Evolutionary conservation across 2,329 filamentous ascomycete genomes (phyloP).

Genomic region (Clonostachys rhizophaga): DNA sequence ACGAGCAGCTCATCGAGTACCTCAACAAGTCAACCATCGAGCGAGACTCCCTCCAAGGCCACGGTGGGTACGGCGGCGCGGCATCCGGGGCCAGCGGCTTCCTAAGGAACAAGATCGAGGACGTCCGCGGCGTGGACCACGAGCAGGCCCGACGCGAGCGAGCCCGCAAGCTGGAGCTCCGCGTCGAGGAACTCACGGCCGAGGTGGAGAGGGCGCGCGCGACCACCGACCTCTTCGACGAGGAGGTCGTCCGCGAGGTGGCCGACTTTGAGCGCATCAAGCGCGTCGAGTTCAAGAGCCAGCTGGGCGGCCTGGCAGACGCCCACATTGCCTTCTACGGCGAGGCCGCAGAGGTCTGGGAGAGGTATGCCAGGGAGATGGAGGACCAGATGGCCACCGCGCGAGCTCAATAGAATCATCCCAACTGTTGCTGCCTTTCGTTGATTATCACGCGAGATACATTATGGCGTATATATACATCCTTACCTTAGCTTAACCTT

Average conservation of each 20-base stretch:
- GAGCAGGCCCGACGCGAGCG: slow-evolving; percentile 86
- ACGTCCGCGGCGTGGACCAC: slow-evolving; percentile 94
- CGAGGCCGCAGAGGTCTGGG: slow-evolving; percentile 77
- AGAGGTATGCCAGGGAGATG: slow-evolving; percentile 84
- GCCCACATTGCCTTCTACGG: slow-evolving; percentile 86
- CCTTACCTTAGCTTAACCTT: too few species aligned
- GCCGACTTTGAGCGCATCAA: slow-evolving; percentile 96
- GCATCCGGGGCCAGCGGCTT: slow-evolving; percentile 76
- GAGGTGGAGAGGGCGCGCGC: slow-evolving; percentile 87
- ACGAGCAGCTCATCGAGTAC: slow-evolving; percentile 93
- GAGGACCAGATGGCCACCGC: slow-evolving; percentile 52
- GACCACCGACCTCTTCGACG: slow-evolving; percentile 88
- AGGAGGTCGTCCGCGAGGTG: slow-evolving; percentile 91
- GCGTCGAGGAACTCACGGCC: slow-evolving; percentile 84
- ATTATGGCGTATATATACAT: too few species aligned
- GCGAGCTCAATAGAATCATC: too few species aligned
- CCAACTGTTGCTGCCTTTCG: too few species aligned
- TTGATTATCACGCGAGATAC: too few species aligned
- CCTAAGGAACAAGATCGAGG: slow-evolving; percentile 90
- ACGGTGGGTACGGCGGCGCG: slow-evolving; percentile 24
- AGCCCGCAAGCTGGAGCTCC: slow-evolving; percentile 82
- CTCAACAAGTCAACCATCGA: slow-evolving; percentile 86
- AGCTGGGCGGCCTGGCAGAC: slow-evolving; percentile 77
- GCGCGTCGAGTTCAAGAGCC: slow-evolving; percentile 83
- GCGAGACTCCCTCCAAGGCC: slow-evolving; percentile 70